Base-by-base conservation (phyloP, 441 rosid species). In the Kokia cookei region DNA sequence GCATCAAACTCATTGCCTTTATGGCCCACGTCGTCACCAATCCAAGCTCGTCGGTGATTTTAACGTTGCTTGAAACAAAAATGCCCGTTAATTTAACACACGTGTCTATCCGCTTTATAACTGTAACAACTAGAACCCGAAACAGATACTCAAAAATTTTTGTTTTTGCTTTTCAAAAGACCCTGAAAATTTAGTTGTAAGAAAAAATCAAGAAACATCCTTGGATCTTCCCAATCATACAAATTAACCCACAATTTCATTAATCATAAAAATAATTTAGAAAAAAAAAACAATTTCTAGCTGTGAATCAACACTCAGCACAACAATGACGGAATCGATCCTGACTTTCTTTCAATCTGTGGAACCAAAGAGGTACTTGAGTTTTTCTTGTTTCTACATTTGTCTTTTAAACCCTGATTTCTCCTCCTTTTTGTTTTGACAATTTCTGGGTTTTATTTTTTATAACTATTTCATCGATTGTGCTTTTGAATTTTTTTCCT, bases 341-440 rank as follows among this genome's bases (percentile, higher is more conserved):
- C 54, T 73, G 26, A 50, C 19, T 59, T 47, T 63, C 61, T 60
- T 50, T 32, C 69, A 61, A 27, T 14, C 32, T 62, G 69, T 61
- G 19, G 43, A 62, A 50, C 54, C 55, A 45, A 51, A 53, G 40
- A 73, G 77, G 65, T 65, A 54, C 29, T 74, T 54, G 2, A 7
- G 3, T 13, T 22, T 54, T 19, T 26, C 37, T 55, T 65, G 32
- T 14, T 48, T 13, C 43, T 81, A 68, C 80, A 74, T 69, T 80
- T 77, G 83, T 82, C 42, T 22, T 64, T 64, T 37, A 50, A 45
- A 9, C 3, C 81, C 89, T 75, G 12, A 19, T 72, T 78, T 76
- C 76, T 81, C 82, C 6, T 5, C 51, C 48, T 65, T 32, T 40
- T 45, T 72, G 61, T 72, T 58, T 85, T 85, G 88, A 85, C 81